These are phyloP conservation scores for Kokia cookei DNA, from an alignment of 441 rosid species.

Conservation along the genomic window DNA sequence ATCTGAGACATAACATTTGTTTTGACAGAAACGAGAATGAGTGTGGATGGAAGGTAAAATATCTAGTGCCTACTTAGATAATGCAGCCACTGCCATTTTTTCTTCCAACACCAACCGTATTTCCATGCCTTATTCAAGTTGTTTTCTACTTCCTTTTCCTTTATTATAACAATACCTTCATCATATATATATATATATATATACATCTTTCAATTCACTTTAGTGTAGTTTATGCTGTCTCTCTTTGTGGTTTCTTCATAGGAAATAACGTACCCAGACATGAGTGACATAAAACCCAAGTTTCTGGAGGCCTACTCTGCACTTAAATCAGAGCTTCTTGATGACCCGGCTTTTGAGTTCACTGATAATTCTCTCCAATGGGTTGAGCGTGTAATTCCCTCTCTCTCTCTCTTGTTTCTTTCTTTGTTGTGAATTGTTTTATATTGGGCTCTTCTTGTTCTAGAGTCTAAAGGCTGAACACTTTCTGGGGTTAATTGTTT, in stretches of 20 bases:
- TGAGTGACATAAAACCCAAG: slow-evolving; percentile 26
- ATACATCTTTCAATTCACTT: not conserved
- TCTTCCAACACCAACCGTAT: not conserved
- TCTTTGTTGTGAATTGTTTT: not conserved
- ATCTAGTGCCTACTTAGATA: not conserved
- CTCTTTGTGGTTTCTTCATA: not conserved
- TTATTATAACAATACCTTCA: not conserved
- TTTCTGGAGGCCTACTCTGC: slow-evolving; percentile 29
- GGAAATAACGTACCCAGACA: not conserved
- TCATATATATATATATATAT: not conserved
- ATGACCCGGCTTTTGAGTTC: slow-evolving; percentile 45
- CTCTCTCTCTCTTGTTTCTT: not conserved
- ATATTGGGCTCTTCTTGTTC: not conserved
- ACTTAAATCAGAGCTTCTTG: slow-evolving; percentile 38
- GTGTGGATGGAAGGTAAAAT: not conserved
- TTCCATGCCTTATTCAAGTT: not conserved
- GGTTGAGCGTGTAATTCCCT: slow-evolving; percentile 26
- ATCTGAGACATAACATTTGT: not conserved
- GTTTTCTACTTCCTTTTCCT: not conserved
- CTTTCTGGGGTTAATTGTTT: not conserved
- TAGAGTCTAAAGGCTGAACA: not conserved
- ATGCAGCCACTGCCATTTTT: not conserved
- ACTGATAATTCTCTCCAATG: slow-evolving; percentile 36
- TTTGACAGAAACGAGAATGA: not conserved
- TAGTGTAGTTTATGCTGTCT: not conserved